Base-by-base conservation (phyloP, 768 basidiomycete genomes). In the Tricholoma flavovirens region DNA sequence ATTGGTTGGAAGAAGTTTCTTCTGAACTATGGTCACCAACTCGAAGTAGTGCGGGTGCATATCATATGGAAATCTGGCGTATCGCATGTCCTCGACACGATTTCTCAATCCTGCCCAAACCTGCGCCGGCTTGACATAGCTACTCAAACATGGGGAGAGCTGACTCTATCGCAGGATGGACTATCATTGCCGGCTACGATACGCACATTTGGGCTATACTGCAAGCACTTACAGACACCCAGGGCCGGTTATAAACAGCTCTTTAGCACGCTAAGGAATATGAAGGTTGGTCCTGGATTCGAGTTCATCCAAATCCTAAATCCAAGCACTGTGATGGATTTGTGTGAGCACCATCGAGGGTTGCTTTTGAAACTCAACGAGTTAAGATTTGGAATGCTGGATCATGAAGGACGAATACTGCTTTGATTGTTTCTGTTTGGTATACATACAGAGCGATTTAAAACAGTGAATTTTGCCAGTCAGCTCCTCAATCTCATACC, bases 111-210 rank as follows among this genome's bases (percentile, higher is more conserved):
- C 12, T 64, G 62, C 36, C 50, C 60, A 12, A 58, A 55, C 9
- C 59, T 64, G 14, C 12, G 24, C 14, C 58, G 62, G 38, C 54
- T 65, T 7, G 55, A 65, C 19, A 30, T 65, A 9, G 56, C 57
- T 1, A 56, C 56, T 3, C 24, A 29, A 5, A 19, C 30, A 3
- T 65, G 59, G 62, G 19, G 43, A 12, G 4, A 35, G 1, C 4
- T 63, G 7, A 40, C 36, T 22, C 30, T 22, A 1, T 38, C 4
- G 33, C 30, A 19, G 1, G 30, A 32, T 4, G 38, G 22, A 5
- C 30, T 57, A 7, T 24, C 48, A 5, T 29, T 63, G 4, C 64
- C 62, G 3, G 17, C 36, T 15, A 59, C 45, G 7, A 49, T 65
- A n/a, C 53, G 15, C 19, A 59, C 49, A 12, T 26, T 65, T 12